A percentile compares a stretch with the other conserved stretches of the same genome.
These are phyloP conservation scores for Phytophthora tentaculata DNA, from an alignment of 352 stramenopile genomes.

Conservation along the genomic window DNA sequence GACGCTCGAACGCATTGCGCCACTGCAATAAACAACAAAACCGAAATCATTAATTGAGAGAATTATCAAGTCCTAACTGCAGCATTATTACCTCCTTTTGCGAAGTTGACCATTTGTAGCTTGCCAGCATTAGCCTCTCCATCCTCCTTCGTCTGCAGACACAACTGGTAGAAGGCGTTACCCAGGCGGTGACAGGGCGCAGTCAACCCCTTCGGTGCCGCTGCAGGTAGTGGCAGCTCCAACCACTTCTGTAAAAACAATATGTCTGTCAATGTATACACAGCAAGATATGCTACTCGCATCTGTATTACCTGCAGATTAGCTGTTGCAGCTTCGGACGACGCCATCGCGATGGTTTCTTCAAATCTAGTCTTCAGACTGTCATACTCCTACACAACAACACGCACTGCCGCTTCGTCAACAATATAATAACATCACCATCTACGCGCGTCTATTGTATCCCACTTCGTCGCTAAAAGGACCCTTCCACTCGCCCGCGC, in stretches of 20 bases:
- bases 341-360: conserved; percentile 31
- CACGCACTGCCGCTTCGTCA: not conserved
- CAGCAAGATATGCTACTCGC: not conserved
- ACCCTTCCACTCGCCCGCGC: conserved; percentile 65
- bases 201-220: conserved; percentile 37
- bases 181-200: conserved; percentile 38
- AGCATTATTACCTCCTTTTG: conserved; percentile 57
- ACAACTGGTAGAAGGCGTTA: conserved; percentile 59
- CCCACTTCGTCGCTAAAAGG: conserved; percentile 80
- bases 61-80: not conserved
- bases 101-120: conserved; percentile 61
- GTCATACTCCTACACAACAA: conserved; percentile 62
- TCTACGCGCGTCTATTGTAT: not conserved
- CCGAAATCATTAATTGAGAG: conserved; percentile 5
- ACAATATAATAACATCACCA: no score
- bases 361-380: conserved; percentile 60
- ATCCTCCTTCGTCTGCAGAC: conserved; percentile 42
- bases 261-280: not conserved
- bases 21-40: conserved; percentile 40
- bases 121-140: conserved; percentile 19
- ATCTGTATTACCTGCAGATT: conserved; percentile 52
- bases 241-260: conserved; percentile 48
- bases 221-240: conserved; percentile 39
- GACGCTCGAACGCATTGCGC: conserved; percentile 69
- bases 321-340: conserved; percentile 27